Evolutionary conservation across 2,329 filamentous ascomycete species (phyloP).

Genomic region (Apiospora pterosperma): DNA sequence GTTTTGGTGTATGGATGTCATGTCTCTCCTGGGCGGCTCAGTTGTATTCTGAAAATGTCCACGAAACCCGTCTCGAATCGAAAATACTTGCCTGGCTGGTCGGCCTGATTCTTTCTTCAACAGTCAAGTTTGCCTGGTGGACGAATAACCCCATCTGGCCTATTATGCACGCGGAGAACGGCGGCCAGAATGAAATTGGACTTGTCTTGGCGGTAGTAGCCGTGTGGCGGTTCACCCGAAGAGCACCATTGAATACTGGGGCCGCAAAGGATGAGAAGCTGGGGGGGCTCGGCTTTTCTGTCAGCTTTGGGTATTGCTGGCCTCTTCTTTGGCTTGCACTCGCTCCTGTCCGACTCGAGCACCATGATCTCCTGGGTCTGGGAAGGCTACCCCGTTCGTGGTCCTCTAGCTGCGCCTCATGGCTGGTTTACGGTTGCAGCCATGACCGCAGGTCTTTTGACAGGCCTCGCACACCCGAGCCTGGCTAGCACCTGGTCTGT

Average conservation of each 20-base stretch:
- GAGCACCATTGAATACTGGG: constrained; percentile 46
- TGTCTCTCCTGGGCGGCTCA: constrained; percentile 83
- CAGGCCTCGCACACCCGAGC: constrained; percentile 70
- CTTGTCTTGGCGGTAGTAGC: constrained; percentile 73
- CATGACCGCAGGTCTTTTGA: constrained; percentile 78
- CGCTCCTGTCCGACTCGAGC: constrained; percentile 90
- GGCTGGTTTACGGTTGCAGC: constrained; percentile 81
- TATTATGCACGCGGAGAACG: constrained; percentile 83
- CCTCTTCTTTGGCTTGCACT: constrained; percentile 85
- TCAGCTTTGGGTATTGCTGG: constrained; percentile 78
- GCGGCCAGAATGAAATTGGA: constrained; percentile 87
- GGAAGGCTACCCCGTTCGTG: constrained; percentile 90
- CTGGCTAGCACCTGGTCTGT: constrained; percentile 75
- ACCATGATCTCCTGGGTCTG: constrained; percentile 99
- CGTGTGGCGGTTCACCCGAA: constrained; percentile 71
- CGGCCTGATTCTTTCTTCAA: constrained; percentile 79
- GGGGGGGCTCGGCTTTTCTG: constrained; percentile 65
- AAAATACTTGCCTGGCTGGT: constrained; percentile 77
- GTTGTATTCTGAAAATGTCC: constrained; percentile 72
- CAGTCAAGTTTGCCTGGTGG: constrained; percentile 87
- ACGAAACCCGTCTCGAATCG: constrained; percentile 73
- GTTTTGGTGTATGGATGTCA: constrained; percentile 75
- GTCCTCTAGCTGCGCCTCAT: constrained; percentile 85
- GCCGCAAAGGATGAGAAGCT: constrained; percentile 31
- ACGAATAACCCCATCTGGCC: constrained; percentile 99